Evolutionary conservation across 805 yeast species (phyloP).

Genomic region (Yarrowia osloensis): DNA sequence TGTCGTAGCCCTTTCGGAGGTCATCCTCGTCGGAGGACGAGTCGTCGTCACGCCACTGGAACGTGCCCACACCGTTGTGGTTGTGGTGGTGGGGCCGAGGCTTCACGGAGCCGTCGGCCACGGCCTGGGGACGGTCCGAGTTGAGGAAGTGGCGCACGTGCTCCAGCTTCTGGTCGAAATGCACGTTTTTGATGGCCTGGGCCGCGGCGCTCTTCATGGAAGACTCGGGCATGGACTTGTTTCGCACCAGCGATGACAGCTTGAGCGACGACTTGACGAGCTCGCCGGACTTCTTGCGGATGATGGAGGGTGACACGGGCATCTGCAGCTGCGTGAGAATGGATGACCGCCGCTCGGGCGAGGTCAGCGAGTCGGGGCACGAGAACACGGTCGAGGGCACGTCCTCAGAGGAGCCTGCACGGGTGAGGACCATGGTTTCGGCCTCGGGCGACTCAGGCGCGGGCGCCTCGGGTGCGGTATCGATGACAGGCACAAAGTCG

Average conservation of each 20-base stretch:
- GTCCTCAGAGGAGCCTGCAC: conserved; percentile 27
- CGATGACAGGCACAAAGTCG: neutral
- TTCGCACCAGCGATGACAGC: conserved; percentile 43
- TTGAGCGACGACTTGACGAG: conserved; percentile 74
- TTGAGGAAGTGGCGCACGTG: conserved; percentile 72
- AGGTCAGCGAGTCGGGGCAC: conserved; percentile 6
- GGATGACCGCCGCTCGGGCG: conserved; percentile 27
- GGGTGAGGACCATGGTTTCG: neutral
- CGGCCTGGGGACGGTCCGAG: conserved; percentile 74
- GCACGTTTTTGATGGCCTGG: conserved; percentile 70
- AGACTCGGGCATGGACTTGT: conserved; percentile 44
- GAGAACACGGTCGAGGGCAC: conserved; percentile 24
- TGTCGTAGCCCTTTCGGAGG: conserved; percentile 35
- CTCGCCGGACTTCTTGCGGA: conserved; percentile 89
- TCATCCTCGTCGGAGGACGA: conserved; percentile 38
- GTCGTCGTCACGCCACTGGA: conserved; percentile 38
- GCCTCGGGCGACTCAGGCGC: neutral
- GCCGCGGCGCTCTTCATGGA: conserved; percentile 32
- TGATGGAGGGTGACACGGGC: conserved; percentile 45
- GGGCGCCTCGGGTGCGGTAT: neutral
- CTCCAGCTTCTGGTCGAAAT: conserved; percentile 63
- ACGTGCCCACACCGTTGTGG: conserved; percentile 40
- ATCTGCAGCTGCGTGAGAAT: conserved; percentile 24
- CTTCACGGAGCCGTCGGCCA: conserved; percentile 69
- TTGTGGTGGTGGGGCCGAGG: conserved; percentile 41